Evolutionary conservation across 768 basidiomycete species (phyloP), one percentile per base, ranked within the genome.

Genomic region (Amylocystis lapponica): DNA sequence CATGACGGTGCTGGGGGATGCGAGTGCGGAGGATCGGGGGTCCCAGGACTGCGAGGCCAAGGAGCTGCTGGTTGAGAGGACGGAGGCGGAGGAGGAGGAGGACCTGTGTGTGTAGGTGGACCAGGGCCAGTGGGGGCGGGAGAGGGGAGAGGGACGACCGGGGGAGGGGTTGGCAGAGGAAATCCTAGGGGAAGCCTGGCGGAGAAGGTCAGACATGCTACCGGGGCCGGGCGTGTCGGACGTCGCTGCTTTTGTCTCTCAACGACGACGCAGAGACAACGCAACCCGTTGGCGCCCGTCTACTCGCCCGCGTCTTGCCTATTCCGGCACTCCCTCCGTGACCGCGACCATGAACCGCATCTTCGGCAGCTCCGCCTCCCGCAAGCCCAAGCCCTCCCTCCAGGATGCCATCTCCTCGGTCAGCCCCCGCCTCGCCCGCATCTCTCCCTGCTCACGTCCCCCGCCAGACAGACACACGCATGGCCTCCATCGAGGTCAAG

Each of bases 381-480:
- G 81, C 66, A 94, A 90, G 59, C 89, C 93, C 17, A 88, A 90
- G 58, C 79, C 95, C 0, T 72, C 72, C 2, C 77, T 99, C 5
- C 81, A 85, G 48, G 96, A 99, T 69, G 95, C 95, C n/a, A 96
- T 99, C 60, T 67, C 78, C 39, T 82, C 91, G 48, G 87, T 90
- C 54, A 61, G 81, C 68, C 19, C 11, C 4, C 22, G 13, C 35
- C 25, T 13, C 35, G 36, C 23, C 39, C 11, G 21, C 17, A 31
- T 6, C 35, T 14, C 37, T 21, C 19, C 42, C 44, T 36, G 32
- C 39, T 16, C 45, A 39, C 12, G 23, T 27, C n/a, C 36, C 23
- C 33, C 32, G 25, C 34, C 50, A 96, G 93, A 96, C 92, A 60
- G 94, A 97, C 61, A 63, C 77, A 1, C 81, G 94, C 41, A 75